Evolutionary conservation across 1,284 basidiomycete genomes (phyloP).

Genomic region (Pascua guehoae): DNA sequence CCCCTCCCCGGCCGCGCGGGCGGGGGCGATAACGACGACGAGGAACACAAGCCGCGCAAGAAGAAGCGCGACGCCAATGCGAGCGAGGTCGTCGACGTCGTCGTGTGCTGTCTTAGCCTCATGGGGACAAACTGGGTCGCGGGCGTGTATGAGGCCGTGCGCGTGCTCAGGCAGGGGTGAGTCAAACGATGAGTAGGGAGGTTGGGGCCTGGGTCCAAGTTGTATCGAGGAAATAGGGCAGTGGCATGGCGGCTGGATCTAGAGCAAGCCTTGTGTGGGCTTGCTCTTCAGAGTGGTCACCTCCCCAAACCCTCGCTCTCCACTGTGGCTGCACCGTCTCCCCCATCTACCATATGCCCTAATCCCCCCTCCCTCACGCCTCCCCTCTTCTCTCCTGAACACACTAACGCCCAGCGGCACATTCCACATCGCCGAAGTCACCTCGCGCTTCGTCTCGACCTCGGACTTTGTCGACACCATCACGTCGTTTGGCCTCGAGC

Average conservation of each 20-base stretch:
- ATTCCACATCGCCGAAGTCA: conserved; percentile 92
- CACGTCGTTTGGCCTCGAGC: conserved; percentile 69
- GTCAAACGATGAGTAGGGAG: conserved; percentile 35
- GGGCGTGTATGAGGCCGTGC: conserved; percentile 82
- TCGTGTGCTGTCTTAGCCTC: conserved; percentile 87
- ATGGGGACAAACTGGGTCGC: conserved; percentile 97
- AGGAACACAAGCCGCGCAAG: conserved; percentile 26
- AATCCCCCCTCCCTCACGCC: too few species aligned
- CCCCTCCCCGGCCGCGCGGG: conserved; percentile 77
- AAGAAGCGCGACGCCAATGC: conserved; percentile 14
- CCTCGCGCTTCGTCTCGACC: conserved; percentile 72
- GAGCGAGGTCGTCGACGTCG: conserved; percentile 73
- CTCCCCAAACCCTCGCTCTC: too few species aligned
- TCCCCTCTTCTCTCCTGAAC: not conserved
- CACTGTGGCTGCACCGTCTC: too few species aligned
- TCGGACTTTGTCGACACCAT: conserved; percentile 74
- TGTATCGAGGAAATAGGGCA: too few species aligned
- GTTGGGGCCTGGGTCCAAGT: not conserved
- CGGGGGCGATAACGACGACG: conserved; percentile 26
- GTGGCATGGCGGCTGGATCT: too few species aligned
- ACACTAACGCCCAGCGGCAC: conserved; percentile 60
- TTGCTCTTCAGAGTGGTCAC: too few species aligned
- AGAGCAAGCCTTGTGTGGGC: too few species aligned
- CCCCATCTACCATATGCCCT: too few species aligned
- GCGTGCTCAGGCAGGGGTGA: conserved; percentile 75